Evolutionary conservation across 164 flowering plant species (phyloP), one percentile per base, ranked within the genome.

Genomic region (Magnolia officinalis): DNA sequence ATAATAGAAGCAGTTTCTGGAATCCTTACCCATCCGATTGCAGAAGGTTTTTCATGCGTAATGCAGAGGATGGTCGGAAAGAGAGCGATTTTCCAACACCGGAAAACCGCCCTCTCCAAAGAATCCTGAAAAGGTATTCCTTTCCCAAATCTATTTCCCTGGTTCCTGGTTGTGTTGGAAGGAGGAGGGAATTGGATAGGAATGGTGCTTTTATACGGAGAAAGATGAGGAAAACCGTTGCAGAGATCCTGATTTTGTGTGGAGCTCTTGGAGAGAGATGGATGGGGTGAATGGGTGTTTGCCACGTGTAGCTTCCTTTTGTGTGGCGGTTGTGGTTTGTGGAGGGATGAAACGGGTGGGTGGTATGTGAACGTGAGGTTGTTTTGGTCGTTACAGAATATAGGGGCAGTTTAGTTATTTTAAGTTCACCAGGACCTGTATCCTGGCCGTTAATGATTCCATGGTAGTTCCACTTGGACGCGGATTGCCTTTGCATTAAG

Each of bases 101-200:
- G 80, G 80, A 74, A 82, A 82, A 82, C 82, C 84, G 82, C 80
- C 63, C 10, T 2, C 10, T 11, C 19, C 20, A 11, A 72, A 71
- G 63, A 68, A 69, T 6, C 58, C 29, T 4, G 6, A 52, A 20
- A 9, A 18, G 31, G 1, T 50, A 6, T 51, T 67, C 11, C 9
- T 67, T 67, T 67, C 14, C 9, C 11, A 24, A 67, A 18, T 19
- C 2, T 20, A 50, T 19, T 37, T 37, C 45, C 4, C 6, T 37
- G 45, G 45, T 37, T 37, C 45, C 45, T 37, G 45, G 45, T 37
- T 37, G 45, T 37, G 45, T 37, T 37, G 45, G 6, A 26, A 26
- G 29, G 29, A 37, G 16, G 14, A 29, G 24, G 23, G 18, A 67
- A 67, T 10, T 19, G 45, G 31, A 8, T 19, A 16, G 45, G 14